These are phyloP conservation scores for Isatis lusitanica DNA, from an alignment of 441 rosid species.

Conservation along the genomic window DNA sequence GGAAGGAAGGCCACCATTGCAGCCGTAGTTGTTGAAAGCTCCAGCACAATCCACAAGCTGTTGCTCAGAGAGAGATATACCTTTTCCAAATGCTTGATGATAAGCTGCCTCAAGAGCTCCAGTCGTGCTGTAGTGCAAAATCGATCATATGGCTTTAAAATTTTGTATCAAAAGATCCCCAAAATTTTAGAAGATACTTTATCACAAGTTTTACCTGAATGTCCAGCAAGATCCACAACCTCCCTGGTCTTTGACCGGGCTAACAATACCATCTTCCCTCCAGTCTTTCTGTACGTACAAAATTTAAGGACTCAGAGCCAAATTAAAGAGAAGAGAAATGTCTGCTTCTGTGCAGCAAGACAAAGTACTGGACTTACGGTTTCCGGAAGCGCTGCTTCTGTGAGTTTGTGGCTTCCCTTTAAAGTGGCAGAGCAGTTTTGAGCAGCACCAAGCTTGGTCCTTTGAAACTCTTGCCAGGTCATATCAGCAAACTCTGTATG, in stretches of 20 bases:
- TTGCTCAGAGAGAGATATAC: slow-evolving; percentile 82
- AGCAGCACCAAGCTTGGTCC: slow-evolving; percentile 82
- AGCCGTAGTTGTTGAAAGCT: slow-evolving; percentile 83
- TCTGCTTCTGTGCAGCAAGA: background rate
- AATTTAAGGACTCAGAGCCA: slow-evolving; percentile 8
- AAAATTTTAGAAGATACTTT: background rate
- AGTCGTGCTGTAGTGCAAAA: slow-evolving; percentile 60
- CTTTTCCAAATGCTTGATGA: slow-evolving; percentile 84
- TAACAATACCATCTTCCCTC: slow-evolving; percentile 82
- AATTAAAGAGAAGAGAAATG: background rate
- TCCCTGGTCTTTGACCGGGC: slow-evolving; percentile 89
- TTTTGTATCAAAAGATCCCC: background rate
- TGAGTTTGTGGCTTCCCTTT: slow-evolving; percentile 77
- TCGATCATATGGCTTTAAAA: background rate
- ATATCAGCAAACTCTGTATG: slow-evolving; percentile 77
- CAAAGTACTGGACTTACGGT: slow-evolving; percentile 35
- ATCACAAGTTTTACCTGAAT: slow-evolving; percentile 61
- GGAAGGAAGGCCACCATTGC: slow-evolving; percentile 93
- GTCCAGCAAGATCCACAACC: slow-evolving; percentile 99
- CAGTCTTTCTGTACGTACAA: slow-evolving; percentile 73
- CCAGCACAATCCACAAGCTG: slow-evolving; percentile 98
- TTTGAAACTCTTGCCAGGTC: slow-evolving; percentile 91
- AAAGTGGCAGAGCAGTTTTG: slow-evolving; percentile 95
- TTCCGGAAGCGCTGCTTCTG: slow-evolving; percentile 56
- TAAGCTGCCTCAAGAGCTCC: slow-evolving; percentile 99